phyloP scores from a whole-genome alignment of 1,139 yeast genomes.

The Kurtzmaniella quercitrusa region DNA sequence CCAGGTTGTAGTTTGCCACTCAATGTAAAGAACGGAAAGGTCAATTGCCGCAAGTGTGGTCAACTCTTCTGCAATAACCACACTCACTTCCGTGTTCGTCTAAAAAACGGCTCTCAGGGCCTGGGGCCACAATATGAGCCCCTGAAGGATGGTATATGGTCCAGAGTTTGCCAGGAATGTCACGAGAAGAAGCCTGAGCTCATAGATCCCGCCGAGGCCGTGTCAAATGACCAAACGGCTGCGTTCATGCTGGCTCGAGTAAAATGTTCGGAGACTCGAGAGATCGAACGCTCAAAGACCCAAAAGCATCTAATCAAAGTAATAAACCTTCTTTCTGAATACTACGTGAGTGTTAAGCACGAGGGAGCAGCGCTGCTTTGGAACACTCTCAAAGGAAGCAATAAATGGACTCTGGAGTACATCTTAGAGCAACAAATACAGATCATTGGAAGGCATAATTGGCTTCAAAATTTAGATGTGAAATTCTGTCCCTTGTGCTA shows the following conservation, averaged over 20 bases:
- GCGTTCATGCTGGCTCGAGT: conserved; percentile 41
- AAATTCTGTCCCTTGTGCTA: conserved; percentile 63
- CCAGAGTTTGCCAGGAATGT: conserved; percentile 65
- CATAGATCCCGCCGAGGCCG: conserved; percentile 17
- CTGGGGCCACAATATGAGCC: conserved; percentile 26
- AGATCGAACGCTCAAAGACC: conserved; percentile 51
- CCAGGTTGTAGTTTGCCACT: conserved; percentile 35
- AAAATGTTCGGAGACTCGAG: conserved; percentile 33
- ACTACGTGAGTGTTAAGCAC: conserved; percentile 14
- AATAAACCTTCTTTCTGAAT: conserved; percentile 21
- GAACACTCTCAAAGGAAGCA: not conserved
- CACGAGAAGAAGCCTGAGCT: conserved; percentile 55
- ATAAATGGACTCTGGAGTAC: conserved; percentile 1
- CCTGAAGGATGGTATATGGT: conserved; percentile 52
- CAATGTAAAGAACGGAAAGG: conserved; percentile 46
- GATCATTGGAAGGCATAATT: conserved; percentile 46
- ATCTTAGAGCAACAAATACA: conserved; percentile 33
- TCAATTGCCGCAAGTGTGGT: conserved; percentile 73
- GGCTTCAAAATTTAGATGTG: conserved; percentile 59
- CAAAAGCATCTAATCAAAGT: conserved; percentile 59
- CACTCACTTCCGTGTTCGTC: conserved; percentile 48
- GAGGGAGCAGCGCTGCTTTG: conserved; percentile 8
- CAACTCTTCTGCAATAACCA: conserved; percentile 64
- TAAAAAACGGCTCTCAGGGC: conserved; percentile 6
- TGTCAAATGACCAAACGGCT: conserved; percentile 40